These are phyloP conservation scores for Tetradesmus obliquus DNA, from an alignment of 139 green algal genomes.

Conservation along the genomic window DNA sequence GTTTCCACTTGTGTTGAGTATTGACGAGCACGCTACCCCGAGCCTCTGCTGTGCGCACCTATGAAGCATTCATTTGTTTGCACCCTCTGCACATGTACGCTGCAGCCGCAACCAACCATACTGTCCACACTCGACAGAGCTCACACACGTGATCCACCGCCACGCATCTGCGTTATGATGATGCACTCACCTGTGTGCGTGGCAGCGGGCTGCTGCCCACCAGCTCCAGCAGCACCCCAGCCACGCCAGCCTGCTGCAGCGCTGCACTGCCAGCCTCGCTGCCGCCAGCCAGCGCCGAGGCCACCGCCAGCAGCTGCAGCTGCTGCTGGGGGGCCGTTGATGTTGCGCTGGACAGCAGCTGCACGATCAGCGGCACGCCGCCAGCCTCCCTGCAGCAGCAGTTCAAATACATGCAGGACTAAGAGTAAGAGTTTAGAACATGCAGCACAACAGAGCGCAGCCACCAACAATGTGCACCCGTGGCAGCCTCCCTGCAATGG, in stretches of 20 bases:
- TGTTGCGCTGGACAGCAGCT: conserved; percentile 22
- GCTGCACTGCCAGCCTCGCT: not conserved
- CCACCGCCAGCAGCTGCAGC: conserved; percentile 31
- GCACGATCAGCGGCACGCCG: conserved; percentile 42
- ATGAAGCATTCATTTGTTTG: no score
- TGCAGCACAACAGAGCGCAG: no score
- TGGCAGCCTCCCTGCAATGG: no score
- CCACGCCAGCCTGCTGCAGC: not conserved
- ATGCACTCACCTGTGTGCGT: conserved; percentile 28
- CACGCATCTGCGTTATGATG: not conserved
- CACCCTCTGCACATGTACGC: no score
- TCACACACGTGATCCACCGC: no score
- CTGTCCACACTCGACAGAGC: not conserved
- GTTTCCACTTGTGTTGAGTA: no score
- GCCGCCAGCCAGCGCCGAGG: not conserved
- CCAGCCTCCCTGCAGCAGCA: conserved; percentile 42
- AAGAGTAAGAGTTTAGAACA: no score
- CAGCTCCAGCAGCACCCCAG: conserved; percentile 22
- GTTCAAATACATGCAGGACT: not conserved
- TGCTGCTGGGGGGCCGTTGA: not conserved
- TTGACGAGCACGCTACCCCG: no score
- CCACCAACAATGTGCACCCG: no score
- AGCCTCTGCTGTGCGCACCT: no score
- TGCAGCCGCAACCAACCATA: not conserved
- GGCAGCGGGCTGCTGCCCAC: not conserved